Base-by-base conservation (phyloP, 768 basidiomycete genomes). In the Suillus variegatus region DNA sequence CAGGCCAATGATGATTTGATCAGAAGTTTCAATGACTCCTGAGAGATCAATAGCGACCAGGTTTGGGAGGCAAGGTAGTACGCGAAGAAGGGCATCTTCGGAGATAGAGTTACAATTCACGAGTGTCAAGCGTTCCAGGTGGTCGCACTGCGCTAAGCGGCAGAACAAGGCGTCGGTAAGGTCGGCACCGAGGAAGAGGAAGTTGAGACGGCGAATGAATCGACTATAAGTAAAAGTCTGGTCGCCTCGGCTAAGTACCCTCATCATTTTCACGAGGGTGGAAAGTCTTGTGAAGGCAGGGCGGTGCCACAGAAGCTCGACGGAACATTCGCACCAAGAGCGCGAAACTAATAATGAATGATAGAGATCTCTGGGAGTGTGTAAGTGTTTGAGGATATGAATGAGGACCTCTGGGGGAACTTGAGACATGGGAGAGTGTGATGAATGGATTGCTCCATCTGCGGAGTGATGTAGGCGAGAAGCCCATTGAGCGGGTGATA, bases 271-370 rank as follows among this genome's bases (percentile, higher is more conserved):
- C 73, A 88, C 83, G 62, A 97, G 85, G 44, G 91, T 89, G 63
- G 84, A 79, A 64, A 87, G 82, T 65, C 86, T 86, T 32, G 87
- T 81, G 73, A 99, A 88, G 62, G 82, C 82, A 22, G 96, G 96
- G 72, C 93, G 91, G 77, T 95, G 91, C 96, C 96, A 99, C 28
- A 99, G 83, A 25, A 98, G 85, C 76, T 98, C 94, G 51, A 96
- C 95, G 38, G 94, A 89, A 77, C 95, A 97, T 74, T 96, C 91
- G 82, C 95, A 98, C 95, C 97, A 99, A 35, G 88, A 84, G 64
- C 93, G 88, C 22, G 89, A 95, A 35, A 98, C 95, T 64, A 90
- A 87, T 66, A 96, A 83, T 47, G 87, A 84, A 68, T 83, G 81
- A 68, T 90, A 86, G 56, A 98, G 84, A 76, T 97, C 93, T 65